phyloP scores from a whole-genome alignment of 352 stramenopile genomes.

The Globisporangium emineosum region DNA sequence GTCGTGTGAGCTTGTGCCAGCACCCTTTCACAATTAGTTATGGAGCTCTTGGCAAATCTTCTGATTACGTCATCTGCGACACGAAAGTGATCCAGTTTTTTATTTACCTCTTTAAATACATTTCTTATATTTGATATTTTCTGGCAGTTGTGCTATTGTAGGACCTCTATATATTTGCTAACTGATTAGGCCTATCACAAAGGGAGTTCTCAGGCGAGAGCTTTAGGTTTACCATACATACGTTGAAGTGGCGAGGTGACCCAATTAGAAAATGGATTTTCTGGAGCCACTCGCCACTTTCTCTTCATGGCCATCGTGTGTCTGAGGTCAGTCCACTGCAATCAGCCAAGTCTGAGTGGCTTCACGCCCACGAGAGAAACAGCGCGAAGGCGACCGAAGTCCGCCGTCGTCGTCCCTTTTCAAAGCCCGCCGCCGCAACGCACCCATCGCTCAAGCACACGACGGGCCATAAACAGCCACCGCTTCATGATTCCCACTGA shows the following conservation, averaged over 20 bases:
- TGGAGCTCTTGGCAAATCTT: neutral
- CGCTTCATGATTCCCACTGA: neutral
- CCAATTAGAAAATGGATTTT: no score
- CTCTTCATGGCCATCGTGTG: no score
- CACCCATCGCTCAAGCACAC: neutral
- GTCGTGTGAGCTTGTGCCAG: neutral
- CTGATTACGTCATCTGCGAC: neutral
- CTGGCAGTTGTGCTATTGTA: no score
- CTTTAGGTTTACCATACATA: neutral
- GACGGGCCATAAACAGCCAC: neutral
- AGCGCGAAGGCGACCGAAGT: constrained; percentile 1
- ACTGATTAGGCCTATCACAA: neutral
- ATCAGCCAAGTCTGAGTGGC: neutral
- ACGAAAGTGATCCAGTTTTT: neutral
- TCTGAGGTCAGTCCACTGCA: no score
- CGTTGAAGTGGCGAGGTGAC: neutral
- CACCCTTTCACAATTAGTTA: neutral
- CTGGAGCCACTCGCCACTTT: no score
- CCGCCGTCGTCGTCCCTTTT: neutral
- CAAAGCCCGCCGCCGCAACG: neutral
- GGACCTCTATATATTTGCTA: neutral
- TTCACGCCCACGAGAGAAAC: neutral
- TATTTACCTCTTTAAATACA: neutral
- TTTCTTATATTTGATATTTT: no score
- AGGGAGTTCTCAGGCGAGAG: no score